Evolutionary conservation across 192 early-diverging fungal genomes (phyloP), one percentile per base, ranked within the genome.

Genomic region (Coemansia sp.): DNA sequence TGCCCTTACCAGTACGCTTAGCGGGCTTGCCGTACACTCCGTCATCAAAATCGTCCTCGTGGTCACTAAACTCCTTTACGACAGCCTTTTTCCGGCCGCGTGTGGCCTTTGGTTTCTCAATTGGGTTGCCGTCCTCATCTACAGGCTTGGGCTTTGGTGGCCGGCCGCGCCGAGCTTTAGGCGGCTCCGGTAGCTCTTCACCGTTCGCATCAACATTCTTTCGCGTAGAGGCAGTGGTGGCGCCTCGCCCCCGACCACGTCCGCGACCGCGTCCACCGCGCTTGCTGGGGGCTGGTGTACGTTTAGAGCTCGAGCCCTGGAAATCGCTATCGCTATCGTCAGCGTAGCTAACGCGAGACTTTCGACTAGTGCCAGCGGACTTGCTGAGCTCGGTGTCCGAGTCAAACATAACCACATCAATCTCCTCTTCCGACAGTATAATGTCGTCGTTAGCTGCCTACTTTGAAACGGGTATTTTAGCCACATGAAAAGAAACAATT

Each of bases 381-480:
- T 72, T 74, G 68, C 71, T 71, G n/a, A 77, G 68, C 69, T 83
- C 80, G 9, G 59, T 53, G 59, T 83, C 80, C 3, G 80, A 83
- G 66, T 83, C 80, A 63, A 83, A 74, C 75, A 83, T 77, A 59
- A 77, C 80, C 53, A 83, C 62, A 51, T 83, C 80, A 50, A 83
- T 83, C 28, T 83, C 75, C 66, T 83, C 80, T 51, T 83, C 80
- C 2, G 74, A 77, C 45, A 69, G 68, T 46, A 71, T 20, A 51
- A 65, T 70, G 62, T 83, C 80, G n/a, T 37, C 56, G 56, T 58
- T 58, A 9, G 56, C 56, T 34, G 18, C 8, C 56, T 58, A 58
- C 33, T 37, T 36, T 11, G 35, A 57, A 34, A 23, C 53, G 23
- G 5, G 13, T 50, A n/a, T 8, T 26, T 58, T 58, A 58, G 20